Evolutionary conservation across 2,329 filamentous ascomycete genomes (phyloP), one percentile per base, ranked within the genome.

Genomic region (Fusarium dlaminii): DNA sequence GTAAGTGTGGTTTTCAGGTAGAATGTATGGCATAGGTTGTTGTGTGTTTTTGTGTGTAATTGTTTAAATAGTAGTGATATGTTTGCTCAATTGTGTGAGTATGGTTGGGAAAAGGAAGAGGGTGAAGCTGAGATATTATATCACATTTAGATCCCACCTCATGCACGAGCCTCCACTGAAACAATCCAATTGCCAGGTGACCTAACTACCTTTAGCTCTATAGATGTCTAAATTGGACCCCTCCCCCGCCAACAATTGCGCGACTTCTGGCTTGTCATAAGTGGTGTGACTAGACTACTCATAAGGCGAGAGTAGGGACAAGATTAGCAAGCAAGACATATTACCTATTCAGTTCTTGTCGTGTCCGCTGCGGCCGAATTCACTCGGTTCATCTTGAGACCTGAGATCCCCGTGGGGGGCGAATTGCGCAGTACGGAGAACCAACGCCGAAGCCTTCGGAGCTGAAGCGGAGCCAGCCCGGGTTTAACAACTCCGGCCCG

Each of bases 71-170:
- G 24, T 11, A 27, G 42, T 49, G 13, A 13, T 43, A 3, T 29
- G 32, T 49, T 42, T 63, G 46, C 36, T 67, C 36, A 57, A 52
- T 40, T 66, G 48, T 22, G 22, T 71, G 40, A 54, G 32, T 40
- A 32, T 61, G 32, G 29, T 37, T 54, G 22, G 56, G 27, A 39
- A 56, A 39, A 49, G 49, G 36, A 62, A 70, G 56, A 66, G 70
- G 42, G 40, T 51, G 56, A 73, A 45, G 32, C 43, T 54, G 52
- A 63, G 54, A 69, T 63, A 48, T 77, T 78, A 77, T 77, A 68
- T 78, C 77, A 77, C 77, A 68, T 62, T 58, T 74, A 73, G 75
- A 76, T 75, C 73, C 59, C 61, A 42, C 46, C 36, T 39, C 54
- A 68, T 62, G 48, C 45, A 46, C 46, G 49, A 71, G 45, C 70